phyloP scores from a whole-genome alignment of 345 rosid species.

The Lepidium sativum region DNA sequence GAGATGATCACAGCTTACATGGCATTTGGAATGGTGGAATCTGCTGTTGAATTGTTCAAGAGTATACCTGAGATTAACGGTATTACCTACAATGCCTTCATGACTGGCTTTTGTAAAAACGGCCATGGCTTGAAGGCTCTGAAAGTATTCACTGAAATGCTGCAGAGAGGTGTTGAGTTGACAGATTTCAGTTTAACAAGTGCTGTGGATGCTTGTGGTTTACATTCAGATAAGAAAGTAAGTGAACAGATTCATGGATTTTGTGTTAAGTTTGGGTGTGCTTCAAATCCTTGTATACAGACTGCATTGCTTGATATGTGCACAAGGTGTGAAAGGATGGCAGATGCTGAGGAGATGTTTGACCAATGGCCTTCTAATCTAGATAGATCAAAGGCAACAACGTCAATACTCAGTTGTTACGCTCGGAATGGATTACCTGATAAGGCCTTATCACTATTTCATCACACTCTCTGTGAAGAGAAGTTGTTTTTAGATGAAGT shows the following conservation, averaged over 20 bases:
- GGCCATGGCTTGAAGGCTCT: constrained; percentile 43
- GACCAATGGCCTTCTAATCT: constrained; percentile 37
- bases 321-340: constrained; percentile 70
- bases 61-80: constrained; percentile 56
- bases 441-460: constrained; percentile 50
- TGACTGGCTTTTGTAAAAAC: constrained; percentile 62
- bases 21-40: constrained; percentile 57
- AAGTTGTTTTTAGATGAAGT: constrained; percentile 49
- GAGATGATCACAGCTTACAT: constrained; percentile 56
- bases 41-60: constrained; percentile 50
- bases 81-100: constrained; percentile 53
- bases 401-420: constrained; percentile 75
- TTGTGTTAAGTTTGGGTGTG: constrained; percentile 50
- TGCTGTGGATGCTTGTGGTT: constrained; percentile 55
- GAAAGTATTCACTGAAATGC: constrained; percentile 44
- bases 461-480: constrained; percentile 32
- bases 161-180: constrained; percentile 45
- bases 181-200: constrained; percentile 61
- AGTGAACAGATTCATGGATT: constrained; percentile 77
- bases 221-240: constrained; percentile 30
- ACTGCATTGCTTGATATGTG: constrained; percentile 77
- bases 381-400: constrained; percentile 39
- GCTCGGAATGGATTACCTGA: constrained; percentile 65
- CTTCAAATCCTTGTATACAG: constrained; percentile 47
- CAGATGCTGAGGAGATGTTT: constrained; percentile 64